phyloP scores from a whole-genome alignment of 176 grass and related monocot genomes.

The Rhynchospora tenuis region DNA sequence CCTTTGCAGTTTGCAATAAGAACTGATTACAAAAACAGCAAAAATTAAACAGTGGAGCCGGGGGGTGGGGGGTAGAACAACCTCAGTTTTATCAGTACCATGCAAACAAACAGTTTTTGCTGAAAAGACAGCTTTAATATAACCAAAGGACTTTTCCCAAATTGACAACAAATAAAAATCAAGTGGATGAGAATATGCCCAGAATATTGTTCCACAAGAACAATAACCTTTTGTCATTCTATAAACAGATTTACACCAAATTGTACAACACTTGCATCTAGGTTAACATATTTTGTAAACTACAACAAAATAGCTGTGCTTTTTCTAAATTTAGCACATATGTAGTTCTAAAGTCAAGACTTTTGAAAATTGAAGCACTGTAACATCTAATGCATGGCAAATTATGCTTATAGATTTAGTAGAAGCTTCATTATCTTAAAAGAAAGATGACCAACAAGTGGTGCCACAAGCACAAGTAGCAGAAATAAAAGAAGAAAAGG shows the following conservation, averaged over 20 bases:
- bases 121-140: neutral
- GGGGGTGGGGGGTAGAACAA: neutral
- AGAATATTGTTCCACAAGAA: neutral
- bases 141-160: neutral
- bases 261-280: neutral
- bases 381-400: neutral
- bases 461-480: slow-evolving; percentile 5
- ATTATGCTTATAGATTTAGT: neutral
- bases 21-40: neutral
- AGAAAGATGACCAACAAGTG: neutral
- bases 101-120: neutral
- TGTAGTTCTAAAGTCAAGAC: neutral
- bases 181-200: neutral
- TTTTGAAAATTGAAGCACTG: neutral
- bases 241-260: neutral
- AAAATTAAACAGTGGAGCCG: neutral
- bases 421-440: neutral
- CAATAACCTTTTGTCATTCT: neutral
- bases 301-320: neutral
- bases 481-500: neutral
- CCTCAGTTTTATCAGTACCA: neutral
- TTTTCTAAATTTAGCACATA: neutral
- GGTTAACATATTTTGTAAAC: neutral
- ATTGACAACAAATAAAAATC: neutral
- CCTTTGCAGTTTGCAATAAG: neutral